Conservation (phyloP, 73 alveolate species). For the Uronychia binucleata region DNA sequence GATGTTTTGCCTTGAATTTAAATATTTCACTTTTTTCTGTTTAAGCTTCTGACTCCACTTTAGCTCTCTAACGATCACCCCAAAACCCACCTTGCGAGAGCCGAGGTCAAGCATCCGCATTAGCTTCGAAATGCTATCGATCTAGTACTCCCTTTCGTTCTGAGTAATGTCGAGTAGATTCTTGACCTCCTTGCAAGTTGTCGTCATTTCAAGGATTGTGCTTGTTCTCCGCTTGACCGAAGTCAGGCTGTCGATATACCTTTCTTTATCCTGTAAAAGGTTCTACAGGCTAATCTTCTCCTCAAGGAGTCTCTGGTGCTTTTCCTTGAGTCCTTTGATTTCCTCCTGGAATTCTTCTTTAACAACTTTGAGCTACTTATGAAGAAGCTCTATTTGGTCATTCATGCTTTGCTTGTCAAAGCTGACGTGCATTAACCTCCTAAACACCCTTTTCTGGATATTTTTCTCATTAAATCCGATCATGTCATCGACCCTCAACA, state of each 20-base stretch:
- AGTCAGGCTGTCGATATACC: neutral
- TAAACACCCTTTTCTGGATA: neutral
- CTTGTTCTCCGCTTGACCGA: neutral
- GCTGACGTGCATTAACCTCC: neutral
- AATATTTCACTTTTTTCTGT: neutral
- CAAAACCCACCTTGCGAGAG: neutral
- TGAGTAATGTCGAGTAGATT: neutral
- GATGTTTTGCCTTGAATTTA: neutral
- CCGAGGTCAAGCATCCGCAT: neutral
- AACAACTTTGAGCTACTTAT: neutral
- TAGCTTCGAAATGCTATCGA: neutral
- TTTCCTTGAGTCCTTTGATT: neutral
- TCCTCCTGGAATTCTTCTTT: neutral
- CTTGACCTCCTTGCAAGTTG: neutral
- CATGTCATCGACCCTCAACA: neutral
- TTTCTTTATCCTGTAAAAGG: neutral
- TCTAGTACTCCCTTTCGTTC: neutral
- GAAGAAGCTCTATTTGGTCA: neutral
- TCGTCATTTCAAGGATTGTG: neutral
- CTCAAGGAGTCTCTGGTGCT: neutral
- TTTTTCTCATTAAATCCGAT: neutral
- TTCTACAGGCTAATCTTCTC: neutral
- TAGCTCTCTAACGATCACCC: neutral
- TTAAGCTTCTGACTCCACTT: neutral
- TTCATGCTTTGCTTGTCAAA: neutral